These are phyloP conservation scores for Fusarium goolgardi DNA, from an alignment of 2,329 filamentous ascomycete species.

Conservation along the genomic window DNA sequence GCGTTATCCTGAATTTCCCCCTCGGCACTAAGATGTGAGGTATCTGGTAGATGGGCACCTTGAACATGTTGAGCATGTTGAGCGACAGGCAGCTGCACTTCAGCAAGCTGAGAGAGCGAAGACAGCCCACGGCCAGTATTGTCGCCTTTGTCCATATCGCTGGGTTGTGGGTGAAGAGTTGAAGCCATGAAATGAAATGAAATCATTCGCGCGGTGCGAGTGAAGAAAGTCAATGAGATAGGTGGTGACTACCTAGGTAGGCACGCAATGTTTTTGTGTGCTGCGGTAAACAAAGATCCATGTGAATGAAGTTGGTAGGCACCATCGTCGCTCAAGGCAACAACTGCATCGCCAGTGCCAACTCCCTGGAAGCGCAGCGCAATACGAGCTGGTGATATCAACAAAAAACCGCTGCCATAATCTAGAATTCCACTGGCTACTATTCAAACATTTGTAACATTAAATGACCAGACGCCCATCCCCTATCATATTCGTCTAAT, in stretches of 20 bases:
- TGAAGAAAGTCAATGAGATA: background rate
- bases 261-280: background rate
- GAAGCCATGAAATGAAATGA: background rate
- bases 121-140: background rate
- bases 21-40: background rate
- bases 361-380: background rate
- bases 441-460: conserved; percentile 44
- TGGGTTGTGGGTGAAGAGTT: background rate
- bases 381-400: background rate
- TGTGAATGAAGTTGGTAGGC: conserved; percentile 5
- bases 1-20: background rate
- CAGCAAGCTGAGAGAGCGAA: background rate
- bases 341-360: conserved; percentile 17
- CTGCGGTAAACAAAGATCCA: conserved; percentile 5
- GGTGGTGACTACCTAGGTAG: background rate
- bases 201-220: background rate
- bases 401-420: background rate
- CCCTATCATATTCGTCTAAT: conserved; percentile 57
- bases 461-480: conserved; percentile 52
- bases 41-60: background rate
- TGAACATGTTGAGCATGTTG: background rate
- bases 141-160: conserved; percentile 16
- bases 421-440: conserved; percentile 6
- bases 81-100: background rate
- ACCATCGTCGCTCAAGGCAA: conserved; percentile 6